Evolutionary conservation across 495 filamentous ascomycete genomes (phyloP).

Genomic region (Terfezia boudieri): DNA sequence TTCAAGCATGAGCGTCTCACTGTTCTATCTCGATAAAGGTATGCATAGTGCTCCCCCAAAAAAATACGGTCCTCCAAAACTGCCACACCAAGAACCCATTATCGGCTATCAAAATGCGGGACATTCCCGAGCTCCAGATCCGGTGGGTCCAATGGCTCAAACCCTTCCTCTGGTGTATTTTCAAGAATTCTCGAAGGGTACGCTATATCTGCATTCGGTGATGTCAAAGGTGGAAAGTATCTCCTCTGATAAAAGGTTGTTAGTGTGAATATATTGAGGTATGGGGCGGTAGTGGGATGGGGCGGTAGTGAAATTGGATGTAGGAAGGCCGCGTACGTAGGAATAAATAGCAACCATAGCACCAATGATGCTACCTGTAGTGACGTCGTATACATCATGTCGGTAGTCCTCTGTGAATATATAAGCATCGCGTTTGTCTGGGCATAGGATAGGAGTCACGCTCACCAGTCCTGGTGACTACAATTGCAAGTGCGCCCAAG

Average conservation of each 20-base stretch:
- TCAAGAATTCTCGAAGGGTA: background rate
- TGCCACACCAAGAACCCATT: no score
- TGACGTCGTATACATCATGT: slow-evolving; percentile 88
- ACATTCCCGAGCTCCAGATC: background rate
- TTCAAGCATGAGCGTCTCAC: no score
- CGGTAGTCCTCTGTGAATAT: slow-evolving; percentile 70
- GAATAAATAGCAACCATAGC: slow-evolving; percentile 55
- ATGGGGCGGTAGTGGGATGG: no score
- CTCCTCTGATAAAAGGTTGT: slow-evolving; percentile 7
- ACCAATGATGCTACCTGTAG: slow-evolving; percentile 50
- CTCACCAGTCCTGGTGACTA: background rate
- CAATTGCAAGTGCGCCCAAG: background rate
- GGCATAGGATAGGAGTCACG: no score
- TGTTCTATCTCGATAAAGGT: no score
- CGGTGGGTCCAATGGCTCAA: background rate
- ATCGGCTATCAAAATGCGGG: no score
- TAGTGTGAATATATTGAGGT: background rate
- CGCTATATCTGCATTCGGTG: slow-evolving; percentile 28
- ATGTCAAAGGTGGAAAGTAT: slow-evolving; percentile 32
- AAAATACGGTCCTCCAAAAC: no score
- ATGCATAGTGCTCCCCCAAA: no score
- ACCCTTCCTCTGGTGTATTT: background rate
- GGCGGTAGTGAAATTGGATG: background rate
- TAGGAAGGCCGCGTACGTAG: slow-evolving; percentile 25
- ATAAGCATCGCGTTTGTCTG: no score